These are phyloP conservation scores for Tillandsia leiboldiana DNA, from an alignment of 176 grass and related monocot species.

Conservation along the genomic window DNA sequence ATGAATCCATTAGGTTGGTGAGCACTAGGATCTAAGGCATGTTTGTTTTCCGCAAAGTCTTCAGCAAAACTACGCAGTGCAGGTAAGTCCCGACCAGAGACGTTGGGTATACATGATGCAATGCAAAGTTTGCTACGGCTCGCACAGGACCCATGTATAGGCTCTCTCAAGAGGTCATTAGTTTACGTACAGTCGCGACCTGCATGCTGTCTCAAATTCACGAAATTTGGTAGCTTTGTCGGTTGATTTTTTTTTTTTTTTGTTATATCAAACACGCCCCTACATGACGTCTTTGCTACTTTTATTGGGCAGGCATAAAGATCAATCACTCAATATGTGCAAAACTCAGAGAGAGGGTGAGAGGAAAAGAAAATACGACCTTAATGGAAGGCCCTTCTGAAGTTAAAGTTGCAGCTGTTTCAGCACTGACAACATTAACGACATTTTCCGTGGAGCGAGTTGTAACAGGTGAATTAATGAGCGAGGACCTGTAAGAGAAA, in stretches of 20 bases:
- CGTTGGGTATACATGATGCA: too few species aligned
- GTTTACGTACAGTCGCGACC: too few species aligned
- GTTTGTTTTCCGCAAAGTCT: too few species aligned
- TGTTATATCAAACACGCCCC: too few species aligned
- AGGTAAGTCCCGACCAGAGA: too few species aligned
- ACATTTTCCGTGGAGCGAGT: constrained; percentile 15
- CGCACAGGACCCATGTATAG: too few species aligned
- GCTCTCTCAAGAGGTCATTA: too few species aligned
- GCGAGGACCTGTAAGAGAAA: constrained; percentile 41
- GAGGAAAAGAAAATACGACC: constrained; percentile 22
- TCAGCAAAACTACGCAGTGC: too few species aligned
- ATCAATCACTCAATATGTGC: background rate
- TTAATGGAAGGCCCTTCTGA: constrained; percentile 29
- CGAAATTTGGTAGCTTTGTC: background rate
- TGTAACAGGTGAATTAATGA: constrained; percentile 59
- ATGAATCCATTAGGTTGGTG: too few species aligned
- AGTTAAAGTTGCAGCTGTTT: constrained; percentile 38
- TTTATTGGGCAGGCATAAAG: background rate
- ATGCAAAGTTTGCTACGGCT: too few species aligned
- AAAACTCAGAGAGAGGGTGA: background rate
- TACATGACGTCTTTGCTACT: too few species aligned
- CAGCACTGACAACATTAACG: constrained; percentile 32
- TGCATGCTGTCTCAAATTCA: background rate
- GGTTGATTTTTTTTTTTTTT: background rate
- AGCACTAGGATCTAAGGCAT: too few species aligned